These are phyloP conservation scores for Xylaria sp. DNA, from an alignment of 2,329 filamentous ascomycete genomes.

Conservation along the genomic window DNA sequence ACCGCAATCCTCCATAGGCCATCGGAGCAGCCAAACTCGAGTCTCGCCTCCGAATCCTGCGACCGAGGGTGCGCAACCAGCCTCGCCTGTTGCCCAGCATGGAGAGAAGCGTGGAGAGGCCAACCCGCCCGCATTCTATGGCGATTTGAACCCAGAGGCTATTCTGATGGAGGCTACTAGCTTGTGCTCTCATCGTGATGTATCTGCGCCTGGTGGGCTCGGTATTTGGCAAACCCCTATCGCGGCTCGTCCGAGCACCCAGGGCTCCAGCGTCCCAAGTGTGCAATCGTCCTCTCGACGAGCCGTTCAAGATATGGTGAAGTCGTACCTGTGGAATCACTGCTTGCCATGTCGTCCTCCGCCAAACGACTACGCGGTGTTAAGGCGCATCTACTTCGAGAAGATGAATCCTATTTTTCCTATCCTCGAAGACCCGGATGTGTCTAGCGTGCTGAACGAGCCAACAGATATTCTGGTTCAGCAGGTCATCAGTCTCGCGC, in stretches of 20 bases:
- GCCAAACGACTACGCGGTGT: conserved; percentile 50
- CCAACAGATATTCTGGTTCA: conserved; percentile 50
- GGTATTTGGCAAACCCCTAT: conserved; percentile 58
- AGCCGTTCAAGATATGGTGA: conserved; percentile 39
- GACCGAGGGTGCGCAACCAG: conserved; percentile 25
- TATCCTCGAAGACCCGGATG: conserved; percentile 48
- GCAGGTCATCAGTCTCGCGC: conserved; percentile 63
- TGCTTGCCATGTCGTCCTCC: conserved; percentile 57
- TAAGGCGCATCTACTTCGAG: conserved; percentile 55
- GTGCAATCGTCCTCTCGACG: conserved; percentile 34
- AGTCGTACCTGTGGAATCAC: conserved; percentile 52
- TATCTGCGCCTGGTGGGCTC: conserved; percentile 57
- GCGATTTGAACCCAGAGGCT: conserved; percentile 64
- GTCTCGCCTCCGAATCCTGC: conserved; percentile 6
- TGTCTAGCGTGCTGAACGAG: conserved; percentile 37
- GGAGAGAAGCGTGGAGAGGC: conserved; percentile 27
- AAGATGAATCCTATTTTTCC: conserved; percentile 63
- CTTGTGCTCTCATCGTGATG: conserved; percentile 44
- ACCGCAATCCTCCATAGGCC: conserved; percentile 4
- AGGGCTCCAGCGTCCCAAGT: conserved; percentile 17
- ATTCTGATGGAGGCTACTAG: conserved; percentile 63
- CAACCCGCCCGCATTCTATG: conserved; percentile 56
- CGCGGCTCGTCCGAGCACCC: conserved; percentile 26
- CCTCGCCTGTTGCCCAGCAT: conserved; percentile 17
- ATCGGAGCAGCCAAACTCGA: conserved; percentile 5